Base-by-base conservation (phyloP, 2,329 filamentous ascomycete species). In the Pseudocercospora eumusae region DNA sequence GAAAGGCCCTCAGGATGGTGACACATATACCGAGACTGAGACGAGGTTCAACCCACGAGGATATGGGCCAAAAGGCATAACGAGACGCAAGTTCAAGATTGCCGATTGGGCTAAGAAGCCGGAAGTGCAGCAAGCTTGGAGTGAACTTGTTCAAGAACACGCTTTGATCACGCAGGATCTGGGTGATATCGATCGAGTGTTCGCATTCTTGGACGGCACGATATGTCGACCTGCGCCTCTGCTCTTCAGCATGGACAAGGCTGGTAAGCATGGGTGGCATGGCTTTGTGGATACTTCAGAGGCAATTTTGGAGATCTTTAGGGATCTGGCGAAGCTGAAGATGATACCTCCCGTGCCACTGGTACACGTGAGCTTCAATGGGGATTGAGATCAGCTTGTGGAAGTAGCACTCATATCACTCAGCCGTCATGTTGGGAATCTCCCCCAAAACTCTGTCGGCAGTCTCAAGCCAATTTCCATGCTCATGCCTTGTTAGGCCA, bases 91-190 rank as follows among this genome's bases (percentile, higher is more conserved):
- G 33, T 72, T 71, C 56, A 67, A 44, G 25, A 64, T 70, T 49
- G 11, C 70, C 0, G 75, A 79, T 9, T 84, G 82, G 82, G 79
- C 81, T 1, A 75, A 78, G 64, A 70, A 75, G 52, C 70, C 74
- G 0, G 77, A 80, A 15, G 80, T 83, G 3, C 71, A 77, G 61
- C 66, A 75, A n/a, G 78, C 79, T 5, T 84, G 82, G 81, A 71
- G 69, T 27, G 75, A 79, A 61, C 64, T 84, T 6, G 74, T 75
- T 5, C 64, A 73, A 40, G 70, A 77, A 65, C 68, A 83, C 60
- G 69, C 71, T 3, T 68, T 84, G 21, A 27, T 50, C 15, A 68
- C 71, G 3, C 66, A 75, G 57, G 65, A 70, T 52, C 45, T 71
- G 23, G 71, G 73, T 45, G 78, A 81, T 54, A 68, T 80, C n/a